Evolutionary conservation across 2,329 filamentous ascomycete genomes (phyloP), one percentile per base, ranked within the genome.

Genomic region (Didymella keratinophila): DNA sequence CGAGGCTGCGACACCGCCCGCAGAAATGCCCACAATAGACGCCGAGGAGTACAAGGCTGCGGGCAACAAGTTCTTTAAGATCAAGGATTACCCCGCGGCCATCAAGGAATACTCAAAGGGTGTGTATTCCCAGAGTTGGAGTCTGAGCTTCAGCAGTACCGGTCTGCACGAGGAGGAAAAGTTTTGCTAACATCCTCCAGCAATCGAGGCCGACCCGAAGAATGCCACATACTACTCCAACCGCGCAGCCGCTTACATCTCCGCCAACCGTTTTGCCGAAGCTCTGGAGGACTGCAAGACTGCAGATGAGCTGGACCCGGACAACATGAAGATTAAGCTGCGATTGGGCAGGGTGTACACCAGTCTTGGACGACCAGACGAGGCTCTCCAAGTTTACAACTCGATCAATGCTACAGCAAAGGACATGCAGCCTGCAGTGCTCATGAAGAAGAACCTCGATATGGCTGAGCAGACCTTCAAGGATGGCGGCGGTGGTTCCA

Each of bases 11-110:
- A 76, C 79, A 4, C 76, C 76, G 55, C 74, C 79, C 12, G 73
- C 72, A 16, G 73, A 77, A 57, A 72, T 76, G 45, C 76, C 76
- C n/a, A 78, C 80, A 41, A 90, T 94, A 52, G 92, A 97, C 74
- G 92, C 94, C 25, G 95, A 99, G 80, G 84, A 87, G 12, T 97
- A 89, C 85, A 99, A 99, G 83, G 87, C 91, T 69, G 87, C 91
- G 2, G 95, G 95, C 58, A 99, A 99, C 81, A 95, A 95, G 73
- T 94, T 92, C 74, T 99, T 97, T 86, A 98, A 97, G 82, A 91
- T 93, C 64, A 92, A 90, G 75, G 91, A 97, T 72, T 99, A 94
- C 77, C 81, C 84, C 60, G 89, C 90, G 74, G 94, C 95, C 23
- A 93, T 98, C 75, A 86, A 91, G 67, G 92, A 97, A 78, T 99